Percentiles rank a stretch among this genome's conserved stretches.
Evolutionary conservation across 352 stramenopile genomes (phyloP).

Genomic region (Pythium folliculosum): DNA sequence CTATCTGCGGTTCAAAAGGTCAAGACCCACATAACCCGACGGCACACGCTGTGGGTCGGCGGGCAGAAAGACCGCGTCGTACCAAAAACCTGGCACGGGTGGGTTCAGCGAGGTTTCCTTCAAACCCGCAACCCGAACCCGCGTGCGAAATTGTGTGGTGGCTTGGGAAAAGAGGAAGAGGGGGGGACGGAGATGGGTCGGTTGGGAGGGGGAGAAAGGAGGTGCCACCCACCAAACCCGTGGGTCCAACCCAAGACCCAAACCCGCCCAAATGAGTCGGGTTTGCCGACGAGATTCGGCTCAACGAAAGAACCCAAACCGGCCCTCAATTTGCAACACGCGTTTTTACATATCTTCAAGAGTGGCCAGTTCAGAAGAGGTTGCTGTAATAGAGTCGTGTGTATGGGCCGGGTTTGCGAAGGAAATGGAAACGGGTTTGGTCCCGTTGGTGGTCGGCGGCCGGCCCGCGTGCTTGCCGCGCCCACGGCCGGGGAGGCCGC

Average conservation of each 20-base stretch:
- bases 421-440: slow-evolving; percentile 14
- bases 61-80: slow-evolving; percentile 13
- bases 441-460: slow-evolving; percentile 22
- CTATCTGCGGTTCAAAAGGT: not conserved
- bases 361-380: not conserved
- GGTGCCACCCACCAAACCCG: slow-evolving; percentile 29
- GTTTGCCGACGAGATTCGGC: slow-evolving; percentile 13
- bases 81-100: slow-evolving; percentile 34
- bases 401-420: not conserved
- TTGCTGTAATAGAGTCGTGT: slow-evolving; percentile 3
- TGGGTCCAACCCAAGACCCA: slow-evolving; percentile 9
- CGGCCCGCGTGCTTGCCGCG: slow-evolving; percentile 2
- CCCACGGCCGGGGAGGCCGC: slow-evolving; percentile 21
- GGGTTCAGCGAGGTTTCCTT: slow-evolving; percentile 1
- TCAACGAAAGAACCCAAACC: slow-evolving; percentile 15
- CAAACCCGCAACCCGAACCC: slow-evolving; percentile 20
- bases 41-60: slow-evolving; percentile 20
- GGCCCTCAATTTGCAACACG: not conserved
- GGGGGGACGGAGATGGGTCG: slow-evolving; percentile 23
- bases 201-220: slow-evolving; percentile 8
- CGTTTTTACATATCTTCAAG: not conserved
- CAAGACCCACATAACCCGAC: slow-evolving; percentile 26
- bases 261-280: slow-evolving; percentile 18
- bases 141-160: slow-evolving; percentile 23
- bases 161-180: slow-evolving; percentile 9